Base-by-base conservation (phyloP, 208 protist genomes). In the Leishmania guyanensis region DNA sequence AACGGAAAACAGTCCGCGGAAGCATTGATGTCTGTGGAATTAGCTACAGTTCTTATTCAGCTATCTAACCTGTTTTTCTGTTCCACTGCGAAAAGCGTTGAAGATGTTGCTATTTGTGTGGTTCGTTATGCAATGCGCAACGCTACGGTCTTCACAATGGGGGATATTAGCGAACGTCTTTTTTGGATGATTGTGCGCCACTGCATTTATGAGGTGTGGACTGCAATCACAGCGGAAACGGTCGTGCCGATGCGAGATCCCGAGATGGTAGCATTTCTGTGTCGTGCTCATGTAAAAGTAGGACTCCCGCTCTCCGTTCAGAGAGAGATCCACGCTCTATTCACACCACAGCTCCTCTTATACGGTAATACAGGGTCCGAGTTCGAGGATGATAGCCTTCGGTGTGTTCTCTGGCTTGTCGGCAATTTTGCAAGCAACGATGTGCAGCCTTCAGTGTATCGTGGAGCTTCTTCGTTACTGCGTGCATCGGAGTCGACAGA, bases 1-100 rank as follows among this genome's bases (percentile, higher is more conserved):
- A 26, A 29, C 22, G 46, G 26, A 29, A 4, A 48, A 5, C 9
- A 54, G 43, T 10, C 46, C 0, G 46, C 10, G 3, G 12, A 51
- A 73, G 2, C 48, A 14, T 54, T 51, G 43, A 5, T 54, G 2
- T 16, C 26, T 8, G 69, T 8, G 17, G 69, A 53, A 54, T 12
- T 77, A 64, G 6, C 6, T 2, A 43, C n/a, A 14, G 22, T 86
- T 58, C 79, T 79, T 58, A 54, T 86, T 33, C 77, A 82, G 29
- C 78, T 86, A 9, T 76, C 82, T 6, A 78, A 80, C 46, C 70
- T 70, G 51, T 82, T 86, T 70, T 53, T 86, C 51, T 82, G 82
- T 36, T 82, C 77, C 33, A 50, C 33, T 36, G 71, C 65, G 9
- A 77, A 43, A 46, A 77, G 48, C 53, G 54, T 76, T 16, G 65